These are phyloP conservation scores for Agapanthus africanus DNA, from an alignment of 106 monocot species.

Conservation along the genomic window DNA sequence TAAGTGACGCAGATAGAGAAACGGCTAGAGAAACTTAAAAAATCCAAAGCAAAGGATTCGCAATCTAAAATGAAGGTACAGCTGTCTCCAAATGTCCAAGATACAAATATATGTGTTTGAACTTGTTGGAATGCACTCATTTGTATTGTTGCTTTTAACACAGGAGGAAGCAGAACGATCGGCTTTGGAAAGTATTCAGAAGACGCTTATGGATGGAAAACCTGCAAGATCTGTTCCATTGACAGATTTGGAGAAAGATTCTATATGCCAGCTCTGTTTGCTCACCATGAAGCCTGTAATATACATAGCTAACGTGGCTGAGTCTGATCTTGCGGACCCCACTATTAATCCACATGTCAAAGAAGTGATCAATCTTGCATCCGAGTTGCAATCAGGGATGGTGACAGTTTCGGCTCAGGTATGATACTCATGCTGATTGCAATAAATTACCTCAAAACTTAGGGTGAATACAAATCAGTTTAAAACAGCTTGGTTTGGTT, in stretches of 20 bases:
- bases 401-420: constrained; percentile 96
- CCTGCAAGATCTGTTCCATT: constrained; percentile 85
- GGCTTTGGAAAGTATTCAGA: constrained; percentile 84
- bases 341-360: constrained; percentile 64
- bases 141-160: too few relatives aligned
- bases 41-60: constrained; percentile 79
- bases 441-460: too few relatives aligned
- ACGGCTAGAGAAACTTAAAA: constrained; percentile 90
- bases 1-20: constrained; percentile 82
- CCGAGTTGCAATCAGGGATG: constrained; percentile 83
- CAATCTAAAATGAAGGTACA: constrained; percentile 83
- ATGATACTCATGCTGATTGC: too few relatives aligned
- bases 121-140: too few relatives aligned
- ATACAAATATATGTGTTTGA: too few relatives aligned
- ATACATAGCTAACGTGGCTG: constrained; percentile 97
- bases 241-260: constrained; percentile 81
- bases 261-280: constrained; percentile 79
- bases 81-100: too few relatives aligned
- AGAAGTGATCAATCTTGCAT: constrained; percentile 61
- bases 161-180: constrained; percentile 90
- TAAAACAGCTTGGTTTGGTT: too few relatives aligned
- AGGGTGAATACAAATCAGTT: too few relatives aligned
- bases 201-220: constrained; percentile 82
- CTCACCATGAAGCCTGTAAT: constrained; percentile 98
- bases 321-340: constrained; percentile 78